A percentile compares a stretch with the other conserved stretches of the same genome.
Conservation (phyloP, 208 protist genomes). For the Acanthamoeba healyi region DNA sequence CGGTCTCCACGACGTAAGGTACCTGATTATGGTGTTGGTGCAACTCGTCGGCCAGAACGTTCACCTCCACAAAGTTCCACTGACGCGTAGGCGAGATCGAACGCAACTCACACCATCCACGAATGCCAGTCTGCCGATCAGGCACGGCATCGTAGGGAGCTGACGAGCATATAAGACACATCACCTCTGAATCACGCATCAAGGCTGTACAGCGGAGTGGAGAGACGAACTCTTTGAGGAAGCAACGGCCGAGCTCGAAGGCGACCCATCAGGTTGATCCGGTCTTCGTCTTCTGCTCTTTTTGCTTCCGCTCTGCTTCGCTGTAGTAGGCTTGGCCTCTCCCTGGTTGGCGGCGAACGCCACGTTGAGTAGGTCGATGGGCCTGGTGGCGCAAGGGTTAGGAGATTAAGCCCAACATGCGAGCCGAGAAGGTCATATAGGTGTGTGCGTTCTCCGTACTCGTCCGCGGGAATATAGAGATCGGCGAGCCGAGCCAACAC, state of each 20-base stretch:
- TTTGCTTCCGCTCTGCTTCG: neutral
- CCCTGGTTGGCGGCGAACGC: conserved; percentile 66
- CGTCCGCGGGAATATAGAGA: conserved; percentile 63
- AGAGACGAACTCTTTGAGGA: neutral
- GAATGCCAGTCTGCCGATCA: conserved; percentile 69
- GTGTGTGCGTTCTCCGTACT: neutral
- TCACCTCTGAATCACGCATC: neutral
- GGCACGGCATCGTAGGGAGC: conserved; percentile 69
- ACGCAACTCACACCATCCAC: conserved; percentile 54
- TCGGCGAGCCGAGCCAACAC: conserved; percentile 82
- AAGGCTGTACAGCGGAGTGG: too few relatives aligned
- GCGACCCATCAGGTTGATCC: neutral
- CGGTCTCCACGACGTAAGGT: too few relatives aligned
- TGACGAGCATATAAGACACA: neutral
- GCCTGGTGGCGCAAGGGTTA: neutral
- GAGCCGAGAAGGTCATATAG: too few relatives aligned
- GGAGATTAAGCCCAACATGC: too few relatives aligned
- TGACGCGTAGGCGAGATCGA: neutral
- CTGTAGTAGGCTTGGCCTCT: neutral
- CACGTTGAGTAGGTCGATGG: conserved; percentile 86
- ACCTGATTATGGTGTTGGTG: conserved; percentile 60
- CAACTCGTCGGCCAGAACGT: conserved; percentile 51
- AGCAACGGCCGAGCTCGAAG: neutral
- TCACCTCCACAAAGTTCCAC: conserved; percentile 73
- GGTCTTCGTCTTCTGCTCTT: neutral